These are phyloP conservation scores for Epithemia pelagica DNA, from an alignment of 108 stramenopile genomes.

Conservation along the genomic window DNA sequence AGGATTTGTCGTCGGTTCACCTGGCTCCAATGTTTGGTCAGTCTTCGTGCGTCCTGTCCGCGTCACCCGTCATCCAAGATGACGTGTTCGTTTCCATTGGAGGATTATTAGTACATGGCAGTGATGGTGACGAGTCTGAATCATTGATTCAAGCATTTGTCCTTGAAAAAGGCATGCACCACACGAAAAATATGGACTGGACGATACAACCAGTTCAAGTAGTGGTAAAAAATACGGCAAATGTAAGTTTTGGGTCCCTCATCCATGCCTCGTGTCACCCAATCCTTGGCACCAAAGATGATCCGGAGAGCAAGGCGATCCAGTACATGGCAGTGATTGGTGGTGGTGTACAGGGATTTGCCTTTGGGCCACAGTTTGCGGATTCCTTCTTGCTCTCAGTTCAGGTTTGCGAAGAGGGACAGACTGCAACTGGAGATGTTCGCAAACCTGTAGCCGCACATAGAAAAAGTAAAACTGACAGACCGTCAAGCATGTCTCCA, in stretches of 20 bases:
- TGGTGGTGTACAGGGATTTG: slow-evolving; percentile 73
- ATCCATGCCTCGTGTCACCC: slow-evolving; percentile 47
- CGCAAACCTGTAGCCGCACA: not conserved
- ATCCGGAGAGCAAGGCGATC: not conserved
- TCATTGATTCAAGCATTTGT: slow-evolving; percentile 5
- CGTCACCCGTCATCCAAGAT: not conserved
- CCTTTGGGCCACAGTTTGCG: slow-evolving; percentile 67
- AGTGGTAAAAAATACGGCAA: not conserved
- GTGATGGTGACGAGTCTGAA: not conserved
- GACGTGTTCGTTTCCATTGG: not conserved
- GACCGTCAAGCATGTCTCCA: too few relatives aligned
- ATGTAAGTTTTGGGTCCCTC: slow-evolving; percentile 42
- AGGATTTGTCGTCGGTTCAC: not conserved
- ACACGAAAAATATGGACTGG: not conserved
- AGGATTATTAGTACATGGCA: not conserved
- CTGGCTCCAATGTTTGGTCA: not conserved
- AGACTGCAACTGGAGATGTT: not conserved
- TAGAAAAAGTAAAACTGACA: not conserved
- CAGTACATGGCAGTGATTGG: slow-evolving; percentile 24
- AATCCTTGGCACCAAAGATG: slow-evolving; percentile 1
- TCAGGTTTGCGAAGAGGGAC: not conserved
- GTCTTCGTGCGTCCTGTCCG: slow-evolving; percentile 11
- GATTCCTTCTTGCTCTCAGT: slow-evolving; percentile 23
- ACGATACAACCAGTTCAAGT: not conserved
- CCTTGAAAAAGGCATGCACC: not conserved